Percentiles rank a stretch among this genome's conserved stretches.
Conservation (phyloP, 2,329 filamentous ascomycete genomes). For the Penicillium sp. region DNA sequence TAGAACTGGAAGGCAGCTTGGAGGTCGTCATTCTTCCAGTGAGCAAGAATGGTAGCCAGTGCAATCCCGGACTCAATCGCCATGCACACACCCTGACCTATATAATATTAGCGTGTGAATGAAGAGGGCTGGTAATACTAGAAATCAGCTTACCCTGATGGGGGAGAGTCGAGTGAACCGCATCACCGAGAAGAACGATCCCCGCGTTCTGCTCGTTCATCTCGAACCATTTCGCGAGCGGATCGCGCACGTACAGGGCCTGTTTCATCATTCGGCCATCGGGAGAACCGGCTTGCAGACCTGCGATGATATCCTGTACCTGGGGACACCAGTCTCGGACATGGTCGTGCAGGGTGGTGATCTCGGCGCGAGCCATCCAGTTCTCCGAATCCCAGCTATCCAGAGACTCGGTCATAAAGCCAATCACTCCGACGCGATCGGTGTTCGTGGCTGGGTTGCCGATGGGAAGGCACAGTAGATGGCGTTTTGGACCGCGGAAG, state of each 20-base stretch:
- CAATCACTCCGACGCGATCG: slow-evolving; percentile 36
- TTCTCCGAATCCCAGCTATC: slow-evolving; percentile 38
- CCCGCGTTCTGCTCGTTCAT: slow-evolving; percentile 29
- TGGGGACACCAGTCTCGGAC: slow-evolving; percentile 36
- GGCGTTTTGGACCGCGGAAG: slow-evolving; percentile 34
- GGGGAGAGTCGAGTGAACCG: slow-evolving; percentile 37
- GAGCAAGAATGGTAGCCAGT: slow-evolving; percentile 32
- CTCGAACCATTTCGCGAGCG: slow-evolving; percentile 34
- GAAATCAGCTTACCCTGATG: slow-evolving; percentile 29
- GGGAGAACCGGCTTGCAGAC: slow-evolving; percentile 29
- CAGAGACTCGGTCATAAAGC: slow-evolving; percentile 41
- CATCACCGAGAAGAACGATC: slow-evolving; percentile 36
- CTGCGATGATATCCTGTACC: slow-evolving; percentile 35
- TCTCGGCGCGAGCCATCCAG: slow-evolving; percentile 36
- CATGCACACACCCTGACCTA: slow-evolving; percentile 38
- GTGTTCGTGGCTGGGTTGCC: slow-evolving; percentile 36
- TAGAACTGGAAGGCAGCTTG: slow-evolving; percentile 36
- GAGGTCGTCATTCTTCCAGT: slow-evolving; percentile 32
- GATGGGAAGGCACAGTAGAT: slow-evolving; percentile 41
- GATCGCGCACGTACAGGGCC: slow-evolving; percentile 36
- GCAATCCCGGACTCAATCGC: slow-evolving; percentile 38
- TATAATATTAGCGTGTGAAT: neutral
- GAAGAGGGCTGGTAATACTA: too few relatives aligned
- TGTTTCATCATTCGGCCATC: slow-evolving; percentile 39
- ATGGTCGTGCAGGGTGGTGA: slow-evolving; percentile 36